These are phyloP conservation scores for Cenchrus americanus DNA, from an alignment of 176 grass and related monocot genomes.

Conservation along the genomic window DNA sequence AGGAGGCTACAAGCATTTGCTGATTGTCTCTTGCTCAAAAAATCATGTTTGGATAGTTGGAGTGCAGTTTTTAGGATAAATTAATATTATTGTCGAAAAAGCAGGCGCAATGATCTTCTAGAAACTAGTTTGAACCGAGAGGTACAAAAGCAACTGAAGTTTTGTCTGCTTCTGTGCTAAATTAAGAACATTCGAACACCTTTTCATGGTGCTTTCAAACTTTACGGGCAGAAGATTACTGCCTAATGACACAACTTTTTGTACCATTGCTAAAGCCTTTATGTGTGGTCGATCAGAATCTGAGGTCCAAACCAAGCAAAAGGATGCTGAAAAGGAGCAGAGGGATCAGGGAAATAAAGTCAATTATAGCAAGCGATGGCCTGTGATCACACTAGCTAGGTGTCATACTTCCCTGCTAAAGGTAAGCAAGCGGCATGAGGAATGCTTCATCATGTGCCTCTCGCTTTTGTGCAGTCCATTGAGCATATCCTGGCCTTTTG, in stretches of 20 bases:
- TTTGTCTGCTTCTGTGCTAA: conserved; percentile 32
- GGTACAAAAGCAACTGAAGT: not conserved
- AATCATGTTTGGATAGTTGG: too few relatives aligned
- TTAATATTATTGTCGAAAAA: not conserved
- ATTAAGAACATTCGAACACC: not conserved
- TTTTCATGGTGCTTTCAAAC: conserved; percentile 3
- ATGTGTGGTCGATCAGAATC: not conserved
- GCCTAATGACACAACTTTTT: conserved; percentile 10
- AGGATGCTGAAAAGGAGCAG: conserved; percentile 30
- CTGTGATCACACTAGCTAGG: conserved; percentile 2
- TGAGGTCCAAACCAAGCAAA: conserved; percentile 26
- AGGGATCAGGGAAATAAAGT: conserved; percentile 25
- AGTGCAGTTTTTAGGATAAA: too few relatives aligned
- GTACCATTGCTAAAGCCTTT: conserved; percentile 18
- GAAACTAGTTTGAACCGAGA: conserved; percentile 31
- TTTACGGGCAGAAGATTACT: conserved; percentile 1
- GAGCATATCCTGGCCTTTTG: conserved; percentile 8
- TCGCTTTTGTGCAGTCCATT: conserved; percentile 31
- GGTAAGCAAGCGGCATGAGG: conserved; percentile 16
- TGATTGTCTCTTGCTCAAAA: too few relatives aligned
- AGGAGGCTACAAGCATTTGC: not conserved
- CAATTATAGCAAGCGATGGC: conserved; percentile 45
- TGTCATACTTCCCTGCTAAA: conserved; percentile 12
- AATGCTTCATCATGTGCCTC: conserved; percentile 19
- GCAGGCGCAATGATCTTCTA: not conserved